phyloP scores from a whole-genome alignment of 176 grass and related monocot genomes.

The Oryza longistaminata region DNA sequence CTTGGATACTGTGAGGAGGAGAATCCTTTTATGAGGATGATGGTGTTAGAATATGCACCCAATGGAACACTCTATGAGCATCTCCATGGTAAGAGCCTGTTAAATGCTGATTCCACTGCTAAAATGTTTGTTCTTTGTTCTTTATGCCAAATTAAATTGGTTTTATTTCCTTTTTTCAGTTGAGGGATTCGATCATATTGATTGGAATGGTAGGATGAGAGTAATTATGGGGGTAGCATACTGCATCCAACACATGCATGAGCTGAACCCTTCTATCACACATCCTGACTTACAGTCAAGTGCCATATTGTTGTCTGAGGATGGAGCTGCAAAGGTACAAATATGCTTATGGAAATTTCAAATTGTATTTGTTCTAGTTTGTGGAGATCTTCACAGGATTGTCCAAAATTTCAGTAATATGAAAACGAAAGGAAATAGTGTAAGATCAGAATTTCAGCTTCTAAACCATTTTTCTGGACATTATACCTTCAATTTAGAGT shows the following conservation, averaged over 20 bases:
- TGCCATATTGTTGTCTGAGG: conserved; percentile 85
- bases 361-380: conserved; percentile 19
- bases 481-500: conserved; percentile 24
- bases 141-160: conserved; percentile 33
- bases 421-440: not conserved
- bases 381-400: not conserved
- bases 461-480: conserved; percentile 16
- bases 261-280: conserved; percentile 70
- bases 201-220: conserved; percentile 95
- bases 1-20: conserved; percentile 95
- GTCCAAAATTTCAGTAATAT: not conserved
- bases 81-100: conserved; percentile 70
- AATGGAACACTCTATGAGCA: conserved; percentile 94
- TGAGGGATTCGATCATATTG: conserved; percentile 88
- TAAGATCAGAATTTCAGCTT: not conserved
- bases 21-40: conserved; percentile 98
- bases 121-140: not conserved
- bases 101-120: conserved; percentile 17
- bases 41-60: conserved; percentile 88
- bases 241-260: conserved; percentile 91
- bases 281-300: conserved; percentile 76
- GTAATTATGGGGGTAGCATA: conserved; percentile 87
- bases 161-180: conserved; percentile 51
- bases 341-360: not conserved
- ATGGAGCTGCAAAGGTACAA: conserved; percentile 86